Base-by-base conservation (phyloP, 352 stramenopile species). In the Phytophthora ramorum region DNA sequence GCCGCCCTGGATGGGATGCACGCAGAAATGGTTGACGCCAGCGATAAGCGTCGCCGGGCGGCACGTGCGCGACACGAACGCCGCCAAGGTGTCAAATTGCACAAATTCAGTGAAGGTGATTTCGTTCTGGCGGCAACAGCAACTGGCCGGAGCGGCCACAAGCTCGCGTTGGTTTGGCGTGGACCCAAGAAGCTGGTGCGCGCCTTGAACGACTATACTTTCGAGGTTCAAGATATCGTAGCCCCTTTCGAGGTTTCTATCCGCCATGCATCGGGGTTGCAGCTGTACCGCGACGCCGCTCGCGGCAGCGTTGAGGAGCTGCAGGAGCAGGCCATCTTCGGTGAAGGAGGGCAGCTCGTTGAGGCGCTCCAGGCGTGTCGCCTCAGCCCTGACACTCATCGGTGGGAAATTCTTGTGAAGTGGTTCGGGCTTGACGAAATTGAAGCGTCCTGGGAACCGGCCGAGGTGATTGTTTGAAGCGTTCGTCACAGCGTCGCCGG, bases 191-290 rank as follows among this genome's bases (percentile, higher is more conserved):
- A 41, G 12, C 17, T 41, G 17, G 35, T 41, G 35, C 35, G n/a
- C 53, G 58, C 7, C 55, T 69, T n/a, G 7, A 63, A 45, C 10
- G 51, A 65, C 30, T 69, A 63, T 35, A 62, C 56, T 3, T 77
- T 71, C 17, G 63, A 77, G 19, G 51, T 73, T 0, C 69, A 73
- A 16, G 45, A 77, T 34, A 14, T 77, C 0, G 26, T 61, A 1
- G 48, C 16, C 2, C 63, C 63, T 3, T 66, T 58, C 28, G 28
- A 30, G 7, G n/a, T n/a, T n/a, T n/a, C n/a, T n/a, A 51, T 34
- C 10, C 14, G 24, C 7, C 66, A 74, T 38, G 54, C 58, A 4
- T 48, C 58, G 1, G 35, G 46, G 0, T 41, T 77, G 2, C 58
- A 69, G 22, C 6, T 71, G 5, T 73, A 77, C 32, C 28, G n/a